A percentile compares a stretch with the other conserved stretches of the same genome.
These are phyloP conservation scores for Candida silvatica DNA, from an alignment of 805 yeast species.

Conservation along the genomic window DNA sequence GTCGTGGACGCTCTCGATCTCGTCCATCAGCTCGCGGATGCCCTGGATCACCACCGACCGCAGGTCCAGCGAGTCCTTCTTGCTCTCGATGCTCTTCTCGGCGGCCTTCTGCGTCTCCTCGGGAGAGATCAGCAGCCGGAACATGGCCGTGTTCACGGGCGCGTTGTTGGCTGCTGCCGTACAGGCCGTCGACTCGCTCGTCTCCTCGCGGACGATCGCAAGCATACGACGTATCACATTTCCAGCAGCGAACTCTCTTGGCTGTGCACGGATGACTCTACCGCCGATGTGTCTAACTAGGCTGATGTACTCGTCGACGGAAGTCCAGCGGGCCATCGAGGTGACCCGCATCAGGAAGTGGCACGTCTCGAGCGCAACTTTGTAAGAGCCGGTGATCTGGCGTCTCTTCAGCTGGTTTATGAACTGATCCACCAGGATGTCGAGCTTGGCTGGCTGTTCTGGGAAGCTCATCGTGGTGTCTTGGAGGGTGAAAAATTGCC, in stretches of 20 bases:
- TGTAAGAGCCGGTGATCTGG: conserved; percentile 73
- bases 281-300: conserved; percentile 71
- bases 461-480: conserved; percentile 1
- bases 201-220: conserved; percentile 81
- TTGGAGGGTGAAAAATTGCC: not conserved
- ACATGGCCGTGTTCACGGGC: conserved; percentile 77
- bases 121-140: conserved; percentile 61
- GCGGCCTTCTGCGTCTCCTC: conserved; percentile 14
- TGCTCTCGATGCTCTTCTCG: conserved; percentile 5
- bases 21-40: conserved; percentile 86
- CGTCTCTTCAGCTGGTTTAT: conserved; percentile 63
- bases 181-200: conserved; percentile 37
- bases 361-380: conserved; percentile 80
- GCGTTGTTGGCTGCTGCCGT: conserved; percentile 20
- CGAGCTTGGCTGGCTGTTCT: conserved; percentile 20
- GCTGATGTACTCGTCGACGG: conserved; percentile 60
- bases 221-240: conserved; percentile 86
- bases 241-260: conserved; percentile 82
- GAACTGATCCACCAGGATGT: conserved; percentile 24
- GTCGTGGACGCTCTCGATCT: conserved; percentile 80
- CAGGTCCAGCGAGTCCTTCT: conserved; percentile 36
- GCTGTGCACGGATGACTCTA: conserved; percentile 68
- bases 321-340: conserved; percentile 83
- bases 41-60: conserved; percentile 87
- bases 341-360: conserved; percentile 81